Percentiles rank a stretch among this genome's conserved stretches.
phyloP scores from a whole-genome alignment of 2,329 filamentous ascomycete species.

The Ascochyta viciae-villosae region DNA sequence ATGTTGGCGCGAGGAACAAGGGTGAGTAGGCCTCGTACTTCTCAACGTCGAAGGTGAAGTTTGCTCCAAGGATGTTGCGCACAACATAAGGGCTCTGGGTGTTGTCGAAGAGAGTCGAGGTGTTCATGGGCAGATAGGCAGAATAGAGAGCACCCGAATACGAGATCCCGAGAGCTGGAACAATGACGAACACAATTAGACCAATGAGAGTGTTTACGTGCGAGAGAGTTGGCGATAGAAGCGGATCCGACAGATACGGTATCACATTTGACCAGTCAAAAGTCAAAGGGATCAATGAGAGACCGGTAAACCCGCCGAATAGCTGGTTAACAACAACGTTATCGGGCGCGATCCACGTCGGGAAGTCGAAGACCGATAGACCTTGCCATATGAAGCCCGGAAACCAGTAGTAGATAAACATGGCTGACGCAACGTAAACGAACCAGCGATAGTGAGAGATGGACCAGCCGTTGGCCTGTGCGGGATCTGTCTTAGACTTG shows the following conservation, averaged over 20 bases:
- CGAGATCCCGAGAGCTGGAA: slow-evolving; percentile 67
- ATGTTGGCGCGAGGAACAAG: slow-evolving; percentile 54
- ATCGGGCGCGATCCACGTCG: slow-evolving; percentile 37
- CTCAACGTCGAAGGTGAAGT: slow-evolving; percentile 67
- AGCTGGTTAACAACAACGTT: slow-evolving; percentile 38
- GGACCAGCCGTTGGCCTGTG: slow-evolving; percentile 29
- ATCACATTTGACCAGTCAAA: slow-evolving; percentile 37
- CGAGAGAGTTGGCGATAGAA: slow-evolving; percentile 50
- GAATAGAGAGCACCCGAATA: slow-evolving; percentile 71
- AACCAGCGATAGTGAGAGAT: slow-evolving; percentile 37
- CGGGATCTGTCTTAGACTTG: slow-evolving; percentile 24
- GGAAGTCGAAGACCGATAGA: slow-evolving; percentile 30
- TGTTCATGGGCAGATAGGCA: slow-evolving; percentile 57
- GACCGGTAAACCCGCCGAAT: slow-evolving; percentile 33
- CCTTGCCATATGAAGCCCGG: slow-evolving; percentile 29
- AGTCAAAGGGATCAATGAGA: slow-evolving; percentile 32
- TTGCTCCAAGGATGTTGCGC: slow-evolving; percentile 64
- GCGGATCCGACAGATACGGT: slow-evolving; percentile 19
- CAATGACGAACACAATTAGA: slow-evolving; percentile 64
- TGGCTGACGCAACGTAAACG: slow-evolving; percentile 24
- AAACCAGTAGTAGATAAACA: slow-evolving; percentile 38
- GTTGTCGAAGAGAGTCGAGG: slow-evolving; percentile 75
- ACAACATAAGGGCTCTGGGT: slow-evolving; percentile 71
- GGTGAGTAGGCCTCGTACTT: slow-evolving; percentile 68
- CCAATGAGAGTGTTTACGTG: slow-evolving; percentile 77